phyloP scores from a whole-genome alignment of 495 filamentous ascomycete genomes.

The Saxispiralis lemnorum region DNA sequence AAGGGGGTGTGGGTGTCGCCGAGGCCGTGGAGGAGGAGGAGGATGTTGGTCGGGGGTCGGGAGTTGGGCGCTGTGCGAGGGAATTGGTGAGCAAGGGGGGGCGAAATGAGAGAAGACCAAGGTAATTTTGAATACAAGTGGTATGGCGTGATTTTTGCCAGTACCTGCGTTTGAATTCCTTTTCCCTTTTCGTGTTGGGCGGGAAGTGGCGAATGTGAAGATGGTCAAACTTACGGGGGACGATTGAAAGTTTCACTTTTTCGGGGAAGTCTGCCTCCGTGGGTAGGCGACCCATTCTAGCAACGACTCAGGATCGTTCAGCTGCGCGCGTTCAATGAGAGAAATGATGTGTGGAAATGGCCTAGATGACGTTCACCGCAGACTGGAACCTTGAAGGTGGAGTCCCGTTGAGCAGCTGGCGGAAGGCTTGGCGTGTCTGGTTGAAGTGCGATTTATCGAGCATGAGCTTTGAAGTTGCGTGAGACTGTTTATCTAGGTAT shows the following conservation, averaged over 20 bases:
- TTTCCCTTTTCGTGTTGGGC: neutral
- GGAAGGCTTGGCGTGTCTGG: no score
- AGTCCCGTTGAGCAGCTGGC: no score
- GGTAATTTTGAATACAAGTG: neutral
- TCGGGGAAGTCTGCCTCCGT: slow-evolving; percentile 34
- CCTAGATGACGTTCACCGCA: no score
- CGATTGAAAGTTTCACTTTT: slow-evolving; percentile 8
- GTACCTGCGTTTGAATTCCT: neutral
- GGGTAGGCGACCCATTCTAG: slow-evolving; percentile 23
- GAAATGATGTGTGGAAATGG: no score
- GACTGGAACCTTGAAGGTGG: no score
- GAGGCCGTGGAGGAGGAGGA: slow-evolving; percentile 79
- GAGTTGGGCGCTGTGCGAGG: slow-evolving; percentile 15
- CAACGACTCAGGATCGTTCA: no score
- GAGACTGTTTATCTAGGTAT: no score
- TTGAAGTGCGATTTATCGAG: no score
- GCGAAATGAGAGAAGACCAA: neutral
- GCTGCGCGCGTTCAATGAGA: no score
- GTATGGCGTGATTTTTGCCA: neutral
- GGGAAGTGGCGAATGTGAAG: neutral
- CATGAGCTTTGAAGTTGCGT: no score
- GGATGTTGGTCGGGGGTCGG: slow-evolving; percentile 44
- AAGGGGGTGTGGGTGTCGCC: slow-evolving; percentile 62
- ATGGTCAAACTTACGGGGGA: slow-evolving; percentile 11
- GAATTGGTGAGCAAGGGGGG: neutral